Percentiles rank a stretch among this genome's conserved stretches.
Conservation (phyloP, 495 filamentous ascomycete species). For the Hyaloscypha bicolor region DNA sequence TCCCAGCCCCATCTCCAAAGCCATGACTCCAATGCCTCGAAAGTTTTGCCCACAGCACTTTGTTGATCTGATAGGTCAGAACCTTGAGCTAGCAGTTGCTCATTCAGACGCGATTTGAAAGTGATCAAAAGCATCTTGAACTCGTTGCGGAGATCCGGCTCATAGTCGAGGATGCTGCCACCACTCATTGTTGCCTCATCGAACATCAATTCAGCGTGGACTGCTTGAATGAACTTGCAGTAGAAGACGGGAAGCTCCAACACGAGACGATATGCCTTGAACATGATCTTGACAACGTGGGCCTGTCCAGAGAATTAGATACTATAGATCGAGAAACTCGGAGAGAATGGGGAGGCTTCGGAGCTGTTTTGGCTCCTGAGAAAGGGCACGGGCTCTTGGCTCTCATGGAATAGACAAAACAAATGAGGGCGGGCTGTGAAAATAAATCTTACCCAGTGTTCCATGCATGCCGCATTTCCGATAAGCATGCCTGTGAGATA, state of each 20-base stretch:
- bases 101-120: conserved; percentile 47
- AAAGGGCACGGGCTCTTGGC: neutral
- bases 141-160: conserved; percentile 37
- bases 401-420: too few species aligned
- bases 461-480: conserved; percentile 81
- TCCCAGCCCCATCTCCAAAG: conserved; percentile 50
- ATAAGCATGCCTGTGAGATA: conserved; percentile 82
- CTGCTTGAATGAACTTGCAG: conserved; percentile 56
- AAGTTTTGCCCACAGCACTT: conserved; percentile 38
- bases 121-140: conserved; percentile 42
- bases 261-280: conserved; percentile 68
- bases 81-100: conserved; percentile 37
- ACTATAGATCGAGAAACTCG: neutral
- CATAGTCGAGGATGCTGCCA: conserved; percentile 53
- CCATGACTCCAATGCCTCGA: conserved; percentile 48
- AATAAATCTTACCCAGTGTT: conserved; percentile 67
- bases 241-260: conserved; percentile 59
- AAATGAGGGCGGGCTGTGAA: conserved; percentile 57
- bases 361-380: neutral
- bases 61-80: conserved; percentile 37
- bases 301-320: conserved; percentile 56
- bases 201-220: conserved; percentile 72
- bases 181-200: conserved; percentile 65
- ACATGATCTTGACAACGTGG: conserved; percentile 66
- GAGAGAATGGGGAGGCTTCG: neutral